Conservation (phyloP, 805 yeast genomes). For the Kodamaea nitidulidarum region DNA sequence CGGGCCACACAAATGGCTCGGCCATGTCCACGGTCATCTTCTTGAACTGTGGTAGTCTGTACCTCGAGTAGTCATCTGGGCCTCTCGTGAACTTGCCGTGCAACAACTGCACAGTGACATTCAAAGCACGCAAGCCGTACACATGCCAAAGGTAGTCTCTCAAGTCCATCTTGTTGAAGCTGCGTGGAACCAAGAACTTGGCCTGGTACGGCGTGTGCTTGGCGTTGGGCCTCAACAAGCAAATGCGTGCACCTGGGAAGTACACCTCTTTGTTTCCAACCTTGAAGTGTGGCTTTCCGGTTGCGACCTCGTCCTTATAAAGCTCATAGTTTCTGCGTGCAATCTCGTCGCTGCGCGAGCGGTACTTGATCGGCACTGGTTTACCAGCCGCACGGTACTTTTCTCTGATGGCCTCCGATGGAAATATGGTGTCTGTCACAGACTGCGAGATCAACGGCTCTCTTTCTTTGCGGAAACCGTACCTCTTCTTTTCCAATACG, state of each 20-base stretch:
- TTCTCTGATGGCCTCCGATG: conserved; percentile 31
- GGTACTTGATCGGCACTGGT: conserved; percentile 40
- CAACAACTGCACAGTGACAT: conserved; percentile 78
- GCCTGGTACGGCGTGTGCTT: conserved; percentile 97
- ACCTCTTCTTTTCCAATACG: conserved; percentile 33
- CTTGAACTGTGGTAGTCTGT: conserved; percentile 76
- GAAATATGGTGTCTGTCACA: conserved; percentile 40
- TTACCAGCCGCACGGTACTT: conserved; percentile 35
- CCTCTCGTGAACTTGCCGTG: conserved; percentile 64
- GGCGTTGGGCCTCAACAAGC: conserved; percentile 86
- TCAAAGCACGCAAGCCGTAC: conserved; percentile 86
- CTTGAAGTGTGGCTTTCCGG: conserved; percentile 72
- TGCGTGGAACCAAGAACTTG: conserved; percentile 88
- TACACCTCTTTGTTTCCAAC: conserved; percentile 74
- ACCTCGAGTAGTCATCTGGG: conserved; percentile 58
- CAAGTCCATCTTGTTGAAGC: conserved; percentile 89
- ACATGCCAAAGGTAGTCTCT: conserved; percentile 90
- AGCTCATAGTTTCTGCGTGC: conserved; percentile 36
- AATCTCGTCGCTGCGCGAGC: conserved; percentile 30
- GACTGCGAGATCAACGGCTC: conserved; percentile 36
- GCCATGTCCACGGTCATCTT: conserved; percentile 97
- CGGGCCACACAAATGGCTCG: conserved; percentile 96
- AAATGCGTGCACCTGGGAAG: conserved; percentile 82
- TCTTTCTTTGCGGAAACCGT: conserved; percentile 38
- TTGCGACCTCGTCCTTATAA: conserved; percentile 49